Base-by-base conservation (phyloP, 805 yeast species). In the Komagataella populi region DNA sequence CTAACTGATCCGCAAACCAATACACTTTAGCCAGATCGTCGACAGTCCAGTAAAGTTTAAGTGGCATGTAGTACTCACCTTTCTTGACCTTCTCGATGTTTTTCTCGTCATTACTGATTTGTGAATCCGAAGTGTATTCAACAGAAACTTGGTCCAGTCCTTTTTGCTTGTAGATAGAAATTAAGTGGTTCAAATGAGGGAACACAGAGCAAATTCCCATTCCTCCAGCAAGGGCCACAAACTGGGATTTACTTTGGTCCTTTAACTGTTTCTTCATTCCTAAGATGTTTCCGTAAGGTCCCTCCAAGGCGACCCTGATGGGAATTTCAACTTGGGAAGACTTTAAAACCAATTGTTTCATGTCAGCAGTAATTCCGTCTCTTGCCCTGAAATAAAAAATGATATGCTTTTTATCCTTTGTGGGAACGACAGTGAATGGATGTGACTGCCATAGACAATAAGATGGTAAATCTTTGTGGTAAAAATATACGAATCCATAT, bases 401-500 rank as follows among this genome's bases (percentile, higher is more conserved):
- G n/a, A 77, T 54, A 30, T 63, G 59, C 16, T 45, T 39, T 10
- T 62, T 66, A 22, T 61, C 57, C 1, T 65, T 62, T 3, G 76
- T 65, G 52, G 68, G 68, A 44, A 77, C 62, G 4, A 77, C 61
- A 1, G 88, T 78, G 65, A 84, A 82, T 2, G 90, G 90, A 62
- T 84, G 89, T 1, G 85, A 77, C 63, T 83, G 87, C 82, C 83
- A 80, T 3, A 50, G 23, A 56, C 74, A 72, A 48, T 71, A 65
- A 39, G 69, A 63, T 12, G 76, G 69, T 14, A 30, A 30, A 30
- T 30, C 39, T 30, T 6, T 10, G 47, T 71, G 64, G 51, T 78
- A 53, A 59, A 82, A 77, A 63, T 80, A 77, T 39, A 84, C 59
- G 59, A 68, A 84, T 2, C 74, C 76, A 60, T 69, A 77, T 14